Conservation (phyloP, 1,284 basidiomycete genomes). For the Cutaneotrichosporon sp. region DNA sequence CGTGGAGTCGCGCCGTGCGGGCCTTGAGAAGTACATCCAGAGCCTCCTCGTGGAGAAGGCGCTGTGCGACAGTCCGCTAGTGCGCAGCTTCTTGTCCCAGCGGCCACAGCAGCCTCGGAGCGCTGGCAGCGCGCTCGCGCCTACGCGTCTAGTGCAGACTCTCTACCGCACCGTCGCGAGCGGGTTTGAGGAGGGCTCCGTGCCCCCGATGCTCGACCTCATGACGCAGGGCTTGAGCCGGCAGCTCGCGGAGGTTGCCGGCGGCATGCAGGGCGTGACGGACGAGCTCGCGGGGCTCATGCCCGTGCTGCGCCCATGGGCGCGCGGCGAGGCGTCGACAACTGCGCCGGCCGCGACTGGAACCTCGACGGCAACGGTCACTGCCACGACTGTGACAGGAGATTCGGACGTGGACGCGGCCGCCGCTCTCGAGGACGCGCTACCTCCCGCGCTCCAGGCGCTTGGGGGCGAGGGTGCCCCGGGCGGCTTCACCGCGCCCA, state of each 20-base stretch:
- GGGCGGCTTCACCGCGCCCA: slow-evolving; percentile 84
- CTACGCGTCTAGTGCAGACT: slow-evolving; percentile 72
- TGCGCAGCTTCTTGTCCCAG: slow-evolving; percentile 83
- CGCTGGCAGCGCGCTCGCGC: slow-evolving; percentile 58
- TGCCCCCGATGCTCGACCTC: slow-evolving; percentile 89
- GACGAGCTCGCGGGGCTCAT: slow-evolving; percentile 53
- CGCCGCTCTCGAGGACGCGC: slow-evolving; percentile 48
- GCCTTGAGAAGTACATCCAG: slow-evolving; percentile 86
- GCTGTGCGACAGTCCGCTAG: slow-evolving; percentile 78
- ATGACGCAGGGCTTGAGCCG: slow-evolving; percentile 68
- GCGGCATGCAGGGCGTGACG: slow-evolving; percentile 76
- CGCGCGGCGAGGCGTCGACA: neutral
- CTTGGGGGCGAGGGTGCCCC: slow-evolving; percentile 76
- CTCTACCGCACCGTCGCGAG: slow-evolving; percentile 77
- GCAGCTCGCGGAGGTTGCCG: slow-evolving; percentile 83
- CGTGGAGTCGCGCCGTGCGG: slow-evolving; percentile 74
- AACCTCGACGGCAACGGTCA: neutral
- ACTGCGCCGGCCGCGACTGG: neutral
- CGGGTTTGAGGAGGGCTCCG: slow-evolving; percentile 62
- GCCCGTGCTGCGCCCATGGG: slow-evolving; percentile 1
- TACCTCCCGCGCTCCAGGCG: slow-evolving; percentile 62
- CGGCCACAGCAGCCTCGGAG: slow-evolving; percentile 12
- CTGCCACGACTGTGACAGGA: neutral
- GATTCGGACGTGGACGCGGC: neutral
- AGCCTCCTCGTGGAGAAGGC: slow-evolving; percentile 69